Percentiles rank a stretch among this genome's conserved stretches.
phyloP scores from a whole-genome alignment of 2,329 filamentous ascomycete species.

The Aspergillus tanneri region DNA sequence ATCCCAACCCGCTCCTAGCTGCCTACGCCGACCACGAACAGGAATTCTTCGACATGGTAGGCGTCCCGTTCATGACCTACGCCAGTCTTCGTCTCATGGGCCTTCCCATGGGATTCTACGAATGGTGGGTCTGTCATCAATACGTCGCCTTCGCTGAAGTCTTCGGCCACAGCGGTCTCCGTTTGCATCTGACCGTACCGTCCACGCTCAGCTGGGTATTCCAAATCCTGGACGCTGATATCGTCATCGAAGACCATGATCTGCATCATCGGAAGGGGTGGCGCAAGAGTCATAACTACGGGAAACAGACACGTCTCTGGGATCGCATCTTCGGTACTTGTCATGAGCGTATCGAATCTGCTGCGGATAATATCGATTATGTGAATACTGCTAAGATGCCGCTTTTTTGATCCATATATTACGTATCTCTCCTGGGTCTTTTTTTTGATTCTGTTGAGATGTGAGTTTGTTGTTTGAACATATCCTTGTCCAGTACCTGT shows the following conservation, averaged over 20 bases:
- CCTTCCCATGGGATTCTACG: constrained; percentile 13
- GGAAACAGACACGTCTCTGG: constrained; percentile 14
- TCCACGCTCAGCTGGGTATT: constrained; percentile 7
- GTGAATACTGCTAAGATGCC: constrained; percentile 8
- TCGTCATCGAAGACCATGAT: constrained; percentile 12
- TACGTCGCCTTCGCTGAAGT: constrained; percentile 12
- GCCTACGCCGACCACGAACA: constrained; percentile 15
- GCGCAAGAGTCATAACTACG: constrained; percentile 14
- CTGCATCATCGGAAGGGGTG: constrained; percentile 11
- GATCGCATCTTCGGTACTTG: constrained; percentile 12
- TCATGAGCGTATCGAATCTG: constrained; percentile 5
- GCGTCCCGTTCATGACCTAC: constrained; percentile 9
- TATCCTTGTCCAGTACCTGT: too few relatives aligned
- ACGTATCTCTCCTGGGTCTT: too few relatives aligned
- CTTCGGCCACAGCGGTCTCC: constrained; percentile 12
- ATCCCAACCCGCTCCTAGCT: constrained; percentile 11
- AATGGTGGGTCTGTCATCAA: constrained; percentile 15
- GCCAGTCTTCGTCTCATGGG: constrained; percentile 2
- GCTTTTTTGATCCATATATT: constrained; percentile 7
- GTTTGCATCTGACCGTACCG: constrained; percentile 5
- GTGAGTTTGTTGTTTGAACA: background rate
- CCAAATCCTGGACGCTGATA: constrained; percentile 3
- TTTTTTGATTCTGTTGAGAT: background rate
- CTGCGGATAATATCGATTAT: constrained; percentile 10
- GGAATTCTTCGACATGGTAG: constrained; percentile 14